Base-by-base conservation (phyloP, 1,284 basidiomycete genomes). In the Agroathelia rolfsii region DNA sequence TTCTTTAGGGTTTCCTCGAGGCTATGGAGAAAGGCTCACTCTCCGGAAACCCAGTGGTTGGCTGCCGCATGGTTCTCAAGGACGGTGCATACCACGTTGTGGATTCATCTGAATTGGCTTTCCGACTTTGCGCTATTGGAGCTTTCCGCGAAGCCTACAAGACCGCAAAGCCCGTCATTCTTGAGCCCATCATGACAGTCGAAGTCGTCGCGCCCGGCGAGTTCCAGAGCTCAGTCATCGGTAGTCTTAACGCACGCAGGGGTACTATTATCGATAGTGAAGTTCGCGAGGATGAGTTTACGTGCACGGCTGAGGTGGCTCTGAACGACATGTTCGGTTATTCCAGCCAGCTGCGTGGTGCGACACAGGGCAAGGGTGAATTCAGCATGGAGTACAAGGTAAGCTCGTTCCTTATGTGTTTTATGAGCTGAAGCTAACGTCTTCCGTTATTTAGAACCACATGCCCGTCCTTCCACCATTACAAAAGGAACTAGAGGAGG, bases 251-350 rank as follows among this genome's bases (percentile, higher is more conserved):
- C 57, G 80, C 87, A 41, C 75, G 95, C 23, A 79, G 90, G 40
- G 95, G 95, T 2, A 93, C 88, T 5, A 96, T 99, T 48, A 68
- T 94, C 31, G 94, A 97, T 51, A 95, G 88, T 42, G 95, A 98
- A 60, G 82, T 96, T 21, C 77, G 93, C 26, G 93, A 96, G 47
- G 95, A 98, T 51, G 94, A 99, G 61, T 97, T 98, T 52, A 92
- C 88, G 2, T 74, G 85, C 36, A 71, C 73, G 14, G 90, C 90
- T 17, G 94, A 97, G 53, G 93, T 98, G 10, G 81, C 87, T 6
- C 59, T 98, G 56, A 97, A 94, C 58, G 94, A 98, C 52, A 98
- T 99, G 95, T 98, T 98, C 55, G 94, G 94, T 19, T 98, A 94
- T 55, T 92, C 88, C 17, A 87, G 78, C 50, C 83, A 87, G 47